phyloP scores from a whole-genome alignment of 2,329 filamentous ascomycete genomes.

The Coniosporium tulheliwenetii region DNA sequence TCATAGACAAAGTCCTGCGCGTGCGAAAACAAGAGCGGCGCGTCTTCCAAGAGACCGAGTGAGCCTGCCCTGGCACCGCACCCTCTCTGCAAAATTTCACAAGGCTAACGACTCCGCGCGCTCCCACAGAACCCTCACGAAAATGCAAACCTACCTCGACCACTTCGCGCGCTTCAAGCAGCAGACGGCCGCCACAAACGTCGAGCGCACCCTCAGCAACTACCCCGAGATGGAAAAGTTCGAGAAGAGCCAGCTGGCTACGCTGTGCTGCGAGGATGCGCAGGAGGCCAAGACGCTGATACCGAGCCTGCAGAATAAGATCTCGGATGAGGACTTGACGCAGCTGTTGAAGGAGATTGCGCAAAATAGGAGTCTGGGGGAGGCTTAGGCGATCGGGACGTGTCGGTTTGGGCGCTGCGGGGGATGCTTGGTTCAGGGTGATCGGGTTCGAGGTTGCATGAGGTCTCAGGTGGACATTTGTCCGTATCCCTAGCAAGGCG shows the following conservation, averaged over 20 bases:
- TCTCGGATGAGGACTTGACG: slow-evolving; percentile 75
- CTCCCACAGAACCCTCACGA: slow-evolving; percentile 51
- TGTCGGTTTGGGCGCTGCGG: no score
- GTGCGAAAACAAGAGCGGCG: slow-evolving; percentile 43
- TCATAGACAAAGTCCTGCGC: slow-evolving; percentile 77
- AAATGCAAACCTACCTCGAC: slow-evolving; percentile 85
- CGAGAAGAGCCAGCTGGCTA: slow-evolving; percentile 88
- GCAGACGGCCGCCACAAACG: slow-evolving; percentile 87
- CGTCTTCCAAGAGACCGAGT: neutral
- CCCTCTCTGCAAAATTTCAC: no score
- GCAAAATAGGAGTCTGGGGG: slow-evolving; percentile 44
- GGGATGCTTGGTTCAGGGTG: no score
- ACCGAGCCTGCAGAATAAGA: slow-evolving; percentile 76
- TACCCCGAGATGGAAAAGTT: slow-evolving; percentile 76
- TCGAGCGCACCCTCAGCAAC: slow-evolving; percentile 69
- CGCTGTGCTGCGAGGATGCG: slow-evolving; percentile 76
- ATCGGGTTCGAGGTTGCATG: no score
- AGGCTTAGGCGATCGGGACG: neutral
- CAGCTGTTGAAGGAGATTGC: slow-evolving; percentile 81
- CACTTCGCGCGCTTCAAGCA: slow-evolving; percentile 93
- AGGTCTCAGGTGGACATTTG: no score
- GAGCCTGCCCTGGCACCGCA: neutral
- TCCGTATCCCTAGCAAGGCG: no score
- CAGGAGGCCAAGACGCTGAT: slow-evolving; percentile 97
- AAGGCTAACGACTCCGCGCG: neutral